A percentile compares a stretch with the other conserved stretches of the same genome.
These are phyloP conservation scores for Tylopilus orsonianus DNA, from an alignment of 1,284 basidiomycete species.

Conservation along the genomic window DNA sequence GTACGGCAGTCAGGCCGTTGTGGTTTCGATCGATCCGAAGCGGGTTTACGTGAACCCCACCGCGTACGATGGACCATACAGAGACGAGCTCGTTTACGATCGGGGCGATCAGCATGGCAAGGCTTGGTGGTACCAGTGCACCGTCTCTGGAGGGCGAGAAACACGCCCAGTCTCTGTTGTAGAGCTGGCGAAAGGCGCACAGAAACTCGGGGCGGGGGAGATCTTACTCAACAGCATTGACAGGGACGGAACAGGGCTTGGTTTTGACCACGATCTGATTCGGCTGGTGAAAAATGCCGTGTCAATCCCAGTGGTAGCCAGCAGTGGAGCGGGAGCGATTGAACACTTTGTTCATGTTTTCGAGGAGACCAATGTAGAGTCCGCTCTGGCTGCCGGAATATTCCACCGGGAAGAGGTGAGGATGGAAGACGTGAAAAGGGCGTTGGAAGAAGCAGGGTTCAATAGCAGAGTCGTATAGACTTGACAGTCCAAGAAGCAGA, in stretches of 20 bases:
- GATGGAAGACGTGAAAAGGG: constrained; percentile 70
- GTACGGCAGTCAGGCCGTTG: constrained; percentile 97
- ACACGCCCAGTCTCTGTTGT: constrained; percentile 88
- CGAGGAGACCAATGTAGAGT: constrained; percentile 77
- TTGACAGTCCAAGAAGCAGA: not conserved
- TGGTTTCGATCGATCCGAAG: constrained; percentile 95
- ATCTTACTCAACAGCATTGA: constrained; percentile 97
- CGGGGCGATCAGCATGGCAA: constrained; percentile 62
- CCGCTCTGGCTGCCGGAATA: constrained; percentile 95
- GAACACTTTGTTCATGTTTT: constrained; percentile 91
- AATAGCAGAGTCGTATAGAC: constrained; percentile 42
- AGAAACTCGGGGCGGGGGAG: constrained; percentile 92
- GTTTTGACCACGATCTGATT: constrained; percentile 90
- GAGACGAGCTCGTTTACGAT: constrained; percentile 65
- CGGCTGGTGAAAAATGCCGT: constrained; percentile 76
- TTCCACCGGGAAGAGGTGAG: constrained; percentile 91
- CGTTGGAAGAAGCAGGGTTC: constrained; percentile 51
- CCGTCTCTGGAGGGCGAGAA: constrained; percentile 91
- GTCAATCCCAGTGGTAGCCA: constrained; percentile 91
- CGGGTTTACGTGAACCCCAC: constrained; percentile 79
- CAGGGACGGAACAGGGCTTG: constrained; percentile 89
- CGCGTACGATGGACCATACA: constrained; percentile 68
- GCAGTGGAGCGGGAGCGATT: constrained; percentile 84
- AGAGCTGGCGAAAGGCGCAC: constrained; percentile 88
- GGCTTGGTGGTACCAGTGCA: constrained; percentile 99